Evolutionary conservation across 495 filamentous ascomycete species (phyloP).

Genomic region (Xylaria castorea): DNA sequence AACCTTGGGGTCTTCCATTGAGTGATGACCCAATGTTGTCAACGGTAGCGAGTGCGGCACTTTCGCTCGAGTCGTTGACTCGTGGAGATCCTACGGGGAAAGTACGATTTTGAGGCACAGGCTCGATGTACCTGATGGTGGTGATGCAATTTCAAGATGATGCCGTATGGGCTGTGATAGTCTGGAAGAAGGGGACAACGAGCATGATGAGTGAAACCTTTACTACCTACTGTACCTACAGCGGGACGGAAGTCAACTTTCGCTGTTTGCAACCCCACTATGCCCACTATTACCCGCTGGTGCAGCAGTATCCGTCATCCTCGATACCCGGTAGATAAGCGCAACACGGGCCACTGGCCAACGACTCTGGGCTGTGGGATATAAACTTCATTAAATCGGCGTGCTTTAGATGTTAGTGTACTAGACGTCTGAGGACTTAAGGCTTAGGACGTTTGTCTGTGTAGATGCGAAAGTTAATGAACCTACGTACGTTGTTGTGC

Average conservation of each 20-base stretch:
- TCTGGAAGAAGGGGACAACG: neutral
- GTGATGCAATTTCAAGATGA: neutral
- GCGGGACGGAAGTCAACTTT: constrained; percentile 30
- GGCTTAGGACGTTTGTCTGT: neutral
- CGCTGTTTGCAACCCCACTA: constrained; percentile 19
- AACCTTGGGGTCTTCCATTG: constrained; percentile 32
- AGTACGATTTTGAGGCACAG: neutral
- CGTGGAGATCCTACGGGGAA: constrained; percentile 32
- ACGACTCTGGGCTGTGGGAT: neutral
- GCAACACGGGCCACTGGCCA: neutral
- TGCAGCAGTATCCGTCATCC: constrained; percentile 10
- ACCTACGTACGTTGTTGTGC: neutral
- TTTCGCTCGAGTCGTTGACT: constrained; percentile 36
- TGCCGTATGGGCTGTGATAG: neutral
- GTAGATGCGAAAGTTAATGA: neutral
- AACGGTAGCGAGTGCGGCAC: neutral
- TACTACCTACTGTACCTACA: constrained; percentile 31
- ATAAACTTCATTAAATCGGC: neutral
- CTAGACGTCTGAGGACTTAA: neutral
- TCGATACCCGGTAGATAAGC: constrained; percentile 1
- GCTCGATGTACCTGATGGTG: neutral
- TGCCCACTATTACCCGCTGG: constrained; percentile 30
- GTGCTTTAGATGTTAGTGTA: neutral
- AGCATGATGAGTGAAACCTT: neutral
- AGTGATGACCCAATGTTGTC: neutral